Evolutionary conservation across 345 rosid genomes (phyloP), one percentile per base, ranked within the genome.

Genomic region (Chamaenerion angustifolium): DNA sequence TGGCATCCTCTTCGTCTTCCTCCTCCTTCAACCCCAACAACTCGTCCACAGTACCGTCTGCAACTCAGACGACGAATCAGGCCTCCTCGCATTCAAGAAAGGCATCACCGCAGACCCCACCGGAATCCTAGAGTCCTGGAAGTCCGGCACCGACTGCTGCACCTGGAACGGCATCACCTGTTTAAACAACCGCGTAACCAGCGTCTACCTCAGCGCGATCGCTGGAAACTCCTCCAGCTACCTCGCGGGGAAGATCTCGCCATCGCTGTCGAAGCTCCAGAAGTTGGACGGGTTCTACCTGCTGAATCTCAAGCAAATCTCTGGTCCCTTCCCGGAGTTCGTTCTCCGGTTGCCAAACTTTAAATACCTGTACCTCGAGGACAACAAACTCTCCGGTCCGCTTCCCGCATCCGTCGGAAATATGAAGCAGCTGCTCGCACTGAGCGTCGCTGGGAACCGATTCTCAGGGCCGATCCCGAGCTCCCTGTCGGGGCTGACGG

Each of bases 61-160:
- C 56, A 75, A 83, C 68, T 57, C 48, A 0, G 85, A 83, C 11
- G 96, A 87, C 48, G 74, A 77, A 56, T 23, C 71, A 2, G 94
- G 94, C 60, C 85, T 83, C 25, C 42, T 81, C 56, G 85, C 67
- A 43, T 87, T 87, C 69, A 83, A 87, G 64, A 56, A 87, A 13
- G 77, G 75, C 54, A 72, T 83, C 51, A 77, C 83, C 53, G 74
- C 71, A 23, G 96, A 87, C 18, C 87, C 94, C 1, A 62, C 81
- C 0, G 89, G 81, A 9, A 60, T 78, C 31, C 87, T 87, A 40
- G 65, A 13, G 54, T 45, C 81, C 16, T 81, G 96, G 94, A 83
- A 78, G 53, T 49, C 73, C 45, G 89, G 85, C 16, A 75, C 94
- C n/a, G 72, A 75, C 16, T 87, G 96, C 57, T 81, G 90, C 62